Evolutionary conservation across 2,329 filamentous ascomycete species (phyloP).

Genomic region (Acrocalymma vagum): DNA sequence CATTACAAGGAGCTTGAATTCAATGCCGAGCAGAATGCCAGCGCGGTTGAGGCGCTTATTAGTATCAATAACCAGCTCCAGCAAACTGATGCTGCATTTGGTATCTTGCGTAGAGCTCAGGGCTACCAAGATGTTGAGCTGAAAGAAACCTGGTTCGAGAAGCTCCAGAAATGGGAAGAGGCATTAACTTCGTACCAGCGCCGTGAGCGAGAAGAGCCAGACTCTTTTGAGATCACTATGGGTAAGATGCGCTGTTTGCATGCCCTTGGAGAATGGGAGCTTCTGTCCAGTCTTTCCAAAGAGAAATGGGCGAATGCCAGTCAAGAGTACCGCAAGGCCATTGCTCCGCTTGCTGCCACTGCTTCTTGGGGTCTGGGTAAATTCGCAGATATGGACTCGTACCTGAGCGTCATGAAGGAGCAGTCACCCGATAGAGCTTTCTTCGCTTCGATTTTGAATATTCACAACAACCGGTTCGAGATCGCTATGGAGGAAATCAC

Average conservation of each 20-base stretch:
- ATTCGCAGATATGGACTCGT: constrained; percentile 98
- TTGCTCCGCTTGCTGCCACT: constrained; percentile 92
- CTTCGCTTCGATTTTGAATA: constrained; percentile 93
- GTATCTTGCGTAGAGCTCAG: constrained; percentile 95
- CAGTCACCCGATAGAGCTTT: constrained; percentile 94
- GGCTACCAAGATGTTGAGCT: constrained; percentile 95
- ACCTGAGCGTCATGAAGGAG: constrained; percentile 93
- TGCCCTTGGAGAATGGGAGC: constrained; percentile 96
- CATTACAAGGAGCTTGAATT: constrained; percentile 99
- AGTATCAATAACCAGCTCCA: constrained; percentile 99
- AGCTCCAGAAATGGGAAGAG: constrained; percentile 97
- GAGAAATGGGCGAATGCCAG: constrained; percentile 93
- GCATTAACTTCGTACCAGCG: constrained; percentile 91
- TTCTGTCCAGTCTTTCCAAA: constrained; percentile 85
- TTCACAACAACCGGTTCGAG: constrained; percentile 95
- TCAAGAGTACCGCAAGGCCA: constrained; percentile 85
- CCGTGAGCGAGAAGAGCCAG: constrained; percentile 75
- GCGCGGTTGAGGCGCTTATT: constrained; percentile 94
- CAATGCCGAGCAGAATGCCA: constrained; percentile 94
- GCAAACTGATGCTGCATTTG: constrained; percentile 97
- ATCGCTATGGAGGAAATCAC: constrained; percentile 90
- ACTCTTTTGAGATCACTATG: constrained; percentile 95
- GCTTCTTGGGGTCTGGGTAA: constrained; percentile 96
- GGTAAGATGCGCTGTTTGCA: constrained; percentile 99
- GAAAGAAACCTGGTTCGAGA: constrained; percentile 99